phyloP scores from a whole-genome alignment of 2,329 filamentous ascomycete species.

The Penicillium vulpinum region DNA sequence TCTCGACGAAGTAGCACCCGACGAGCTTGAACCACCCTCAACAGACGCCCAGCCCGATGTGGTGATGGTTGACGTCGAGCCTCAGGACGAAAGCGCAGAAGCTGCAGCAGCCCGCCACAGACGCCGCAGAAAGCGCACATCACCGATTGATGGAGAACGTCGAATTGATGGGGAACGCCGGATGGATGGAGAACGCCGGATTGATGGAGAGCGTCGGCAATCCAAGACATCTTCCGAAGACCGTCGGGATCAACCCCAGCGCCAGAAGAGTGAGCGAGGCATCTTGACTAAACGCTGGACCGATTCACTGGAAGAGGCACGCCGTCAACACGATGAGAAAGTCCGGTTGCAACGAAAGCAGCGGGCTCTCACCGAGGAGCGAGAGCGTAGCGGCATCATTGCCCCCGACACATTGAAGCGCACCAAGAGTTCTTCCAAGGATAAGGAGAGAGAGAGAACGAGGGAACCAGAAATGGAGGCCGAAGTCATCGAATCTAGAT shows the following conservation, averaged over 20 bases:
- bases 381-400: constrained; percentile 20
- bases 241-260: constrained; percentile 29
- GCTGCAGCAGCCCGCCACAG: constrained; percentile 15
- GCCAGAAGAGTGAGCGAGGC: constrained; percentile 36
- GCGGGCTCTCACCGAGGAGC: constrained; percentile 21
- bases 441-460: constrained; percentile 10
- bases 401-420: constrained; percentile 17
- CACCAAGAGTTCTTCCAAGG: constrained; percentile 17
- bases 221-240: constrained; percentile 42
- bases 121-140: constrained; percentile 34
- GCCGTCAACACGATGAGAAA: constrained; percentile 38
- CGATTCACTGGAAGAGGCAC: constrained; percentile 38
- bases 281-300: constrained; percentile 37
- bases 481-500: constrained; percentile 13
- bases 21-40: constrained; percentile 4
- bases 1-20: constrained; percentile 10
- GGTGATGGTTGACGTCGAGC: constrained; percentile 1
- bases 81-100: constrained; percentile 12
- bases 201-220: constrained; percentile 35
- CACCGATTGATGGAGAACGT: constrained; percentile 34
- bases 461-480: constrained; percentile 8
- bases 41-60: not conserved
- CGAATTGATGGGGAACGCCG: constrained; percentile 34
- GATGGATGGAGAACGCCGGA: not conserved
- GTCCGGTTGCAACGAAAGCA: constrained; percentile 22